These are phyloP conservation scores for Saccharomyces hybrid DNA, from an alignment of 1,139 yeast genomes.

Conservation along the genomic window DNA sequence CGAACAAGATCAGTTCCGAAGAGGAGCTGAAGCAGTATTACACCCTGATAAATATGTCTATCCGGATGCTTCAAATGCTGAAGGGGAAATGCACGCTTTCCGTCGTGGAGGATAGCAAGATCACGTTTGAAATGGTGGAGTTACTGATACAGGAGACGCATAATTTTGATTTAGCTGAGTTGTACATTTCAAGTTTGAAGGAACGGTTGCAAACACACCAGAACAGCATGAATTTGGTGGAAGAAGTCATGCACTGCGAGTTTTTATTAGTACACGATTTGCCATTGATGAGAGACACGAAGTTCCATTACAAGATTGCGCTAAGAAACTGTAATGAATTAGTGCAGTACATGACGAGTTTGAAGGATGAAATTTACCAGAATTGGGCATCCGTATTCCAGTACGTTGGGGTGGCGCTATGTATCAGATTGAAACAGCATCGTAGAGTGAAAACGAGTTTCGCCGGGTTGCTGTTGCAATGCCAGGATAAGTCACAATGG, in stretches of 20 bases:
- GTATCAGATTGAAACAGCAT: slow-evolving; percentile 9
- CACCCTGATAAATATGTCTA: slow-evolving; percentile 20
- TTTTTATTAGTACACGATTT: slow-evolving; percentile 19
- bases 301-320: slow-evolving; percentile 21
- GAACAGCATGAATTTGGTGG: slow-evolving; percentile 8
- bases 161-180: slow-evolving; percentile 27
- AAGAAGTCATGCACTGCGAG: slow-evolving; percentile 21
- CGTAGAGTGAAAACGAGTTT: slow-evolving; percentile 9
- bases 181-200: slow-evolving; percentile 20
- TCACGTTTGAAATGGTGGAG: slow-evolving; percentile 19
- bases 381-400: slow-evolving; percentile 19
- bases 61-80: slow-evolving; percentile 16
- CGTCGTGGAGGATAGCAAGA: slow-evolving; percentile 22
- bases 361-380: slow-evolving; percentile 1
- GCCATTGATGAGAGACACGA: slow-evolving; percentile 15
- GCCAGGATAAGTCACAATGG: slow-evolving; percentile 3
- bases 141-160: slow-evolving; percentile 24
- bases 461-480: slow-evolving; percentile 2
- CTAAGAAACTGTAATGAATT: slow-evolving; percentile 20
- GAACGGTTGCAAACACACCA: slow-evolving; percentile 21
- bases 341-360: slow-evolving; percentile 8
- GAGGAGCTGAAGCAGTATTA: slow-evolving; percentile 22
- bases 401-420: slow-evolving; percentile 12
- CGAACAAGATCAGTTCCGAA: slow-evolving; percentile 12
- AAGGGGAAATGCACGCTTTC: slow-evolving; percentile 19